A percentile compares a stretch with the other conserved stretches of the same genome.
phyloP scores from a whole-genome alignment of 768 basidiomycete species.

The Podaxis sp. region DNA sequence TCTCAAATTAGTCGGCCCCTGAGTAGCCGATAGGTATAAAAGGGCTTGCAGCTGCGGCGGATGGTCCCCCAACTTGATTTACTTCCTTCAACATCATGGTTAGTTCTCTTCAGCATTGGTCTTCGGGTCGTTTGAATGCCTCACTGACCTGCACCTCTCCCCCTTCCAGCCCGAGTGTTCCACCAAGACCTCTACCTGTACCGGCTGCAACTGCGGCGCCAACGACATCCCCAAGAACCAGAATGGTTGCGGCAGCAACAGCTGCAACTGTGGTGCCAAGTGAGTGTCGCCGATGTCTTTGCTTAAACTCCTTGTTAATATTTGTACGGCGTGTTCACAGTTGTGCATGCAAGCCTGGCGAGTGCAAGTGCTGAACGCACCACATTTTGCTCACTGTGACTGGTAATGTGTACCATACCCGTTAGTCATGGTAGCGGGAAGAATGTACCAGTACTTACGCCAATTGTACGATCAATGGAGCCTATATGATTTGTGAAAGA shows the following conservation, averaged over 20 bases:
- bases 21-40: background rate
- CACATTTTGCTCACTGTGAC: background rate
- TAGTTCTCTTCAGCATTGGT: background rate
- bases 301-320: background rate
- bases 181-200: slow-evolving; percentile 20
- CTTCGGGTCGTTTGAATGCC: background rate
- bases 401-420: background rate
- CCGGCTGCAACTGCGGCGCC: slow-evolving; percentile 22
- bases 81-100: slow-evolving; percentile 4
- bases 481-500: background rate
- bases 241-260: slow-evolving; percentile 21
- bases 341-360: slow-evolving; percentile 32
- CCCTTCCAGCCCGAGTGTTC: slow-evolving; percentile 17
- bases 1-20: background rate
- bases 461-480: background rate
- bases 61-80: background rate
- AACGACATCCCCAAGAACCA: slow-evolving; percentile 35
- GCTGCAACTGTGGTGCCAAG: slow-evolving; percentile 6
- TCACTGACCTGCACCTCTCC: background rate
- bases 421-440: background rate
- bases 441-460: background rate
- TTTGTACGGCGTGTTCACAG: slow-evolving; percentile 14
- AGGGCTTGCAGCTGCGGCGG: background rate
- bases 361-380: slow-evolving; percentile 29
- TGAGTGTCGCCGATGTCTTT: background rate